A percentile compares a stretch with the other conserved stretches of the same genome.
Conservation (phyloP, 2,329 filamentous ascomycete genomes). For the Nemania serpens region DNA sequence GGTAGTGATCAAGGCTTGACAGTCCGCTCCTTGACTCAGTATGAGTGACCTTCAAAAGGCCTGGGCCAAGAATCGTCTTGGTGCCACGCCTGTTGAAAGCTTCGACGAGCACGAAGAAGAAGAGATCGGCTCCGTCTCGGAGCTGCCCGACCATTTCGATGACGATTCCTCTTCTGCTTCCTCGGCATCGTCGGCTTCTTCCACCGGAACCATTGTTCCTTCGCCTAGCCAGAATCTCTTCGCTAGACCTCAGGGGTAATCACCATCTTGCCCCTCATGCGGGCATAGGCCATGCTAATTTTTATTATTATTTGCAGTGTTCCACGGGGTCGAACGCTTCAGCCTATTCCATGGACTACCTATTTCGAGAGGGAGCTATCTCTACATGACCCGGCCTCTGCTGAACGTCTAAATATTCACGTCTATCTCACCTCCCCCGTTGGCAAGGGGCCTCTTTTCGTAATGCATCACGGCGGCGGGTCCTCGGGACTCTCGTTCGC, state of each 20-base stretch:
- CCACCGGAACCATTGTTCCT: conserved; percentile 88
- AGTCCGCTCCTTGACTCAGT: conserved; percentile 29
- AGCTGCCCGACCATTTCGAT: conserved; percentile 54
- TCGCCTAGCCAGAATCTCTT: conserved; percentile 75
- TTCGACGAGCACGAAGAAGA: conserved; percentile 61
- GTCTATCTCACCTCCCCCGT: conserved; percentile 85
- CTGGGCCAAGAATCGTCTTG: conserved; percentile 77
- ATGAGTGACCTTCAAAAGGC: conserved; percentile 85
- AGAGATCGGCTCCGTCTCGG: conserved; percentile 48
- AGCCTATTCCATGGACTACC: conserved; percentile 80
- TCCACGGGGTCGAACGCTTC: conserved; percentile 58
- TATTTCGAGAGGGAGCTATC: conserved; percentile 91
- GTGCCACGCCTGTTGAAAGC: conserved; percentile 55
- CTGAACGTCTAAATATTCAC: conserved; percentile 68
- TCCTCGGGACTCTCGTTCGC: conserved; percentile 94
- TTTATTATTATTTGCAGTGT: conserved; percentile 45
- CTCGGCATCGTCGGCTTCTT: conserved; percentile 84
- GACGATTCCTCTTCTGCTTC: conserved; percentile 75
- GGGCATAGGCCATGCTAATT: conserved; percentile 29
- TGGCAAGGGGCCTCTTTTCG: conserved; percentile 78
- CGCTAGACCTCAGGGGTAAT: conserved; percentile 70
- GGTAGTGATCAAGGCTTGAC: conserved; percentile 13
- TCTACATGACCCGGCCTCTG: conserved; percentile 56
- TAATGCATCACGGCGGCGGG: conserved; percentile 93
- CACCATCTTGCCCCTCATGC: conserved; percentile 25